phyloP scores from a whole-genome alignment of 1,284 basidiomycete species.

The Marasmius tenuissimus region DNA sequence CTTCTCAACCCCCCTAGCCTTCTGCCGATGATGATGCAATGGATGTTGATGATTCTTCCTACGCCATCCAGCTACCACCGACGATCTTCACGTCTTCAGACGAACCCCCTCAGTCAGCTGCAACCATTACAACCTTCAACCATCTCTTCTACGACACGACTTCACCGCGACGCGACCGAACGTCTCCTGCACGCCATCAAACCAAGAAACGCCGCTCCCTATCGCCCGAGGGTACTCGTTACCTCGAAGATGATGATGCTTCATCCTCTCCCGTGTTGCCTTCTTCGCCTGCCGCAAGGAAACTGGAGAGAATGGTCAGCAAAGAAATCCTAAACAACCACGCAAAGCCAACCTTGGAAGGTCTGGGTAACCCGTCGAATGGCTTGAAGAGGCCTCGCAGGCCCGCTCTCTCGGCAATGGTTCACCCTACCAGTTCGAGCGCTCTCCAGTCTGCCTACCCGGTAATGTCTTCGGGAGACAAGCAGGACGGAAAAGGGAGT shows the following conservation, averaged over 20 bases:
- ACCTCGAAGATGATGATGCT: conserved; percentile 34
- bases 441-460: conserved; percentile 44
- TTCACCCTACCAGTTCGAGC: conserved; percentile 41
- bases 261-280: conserved; percentile 59
- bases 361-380: conserved; percentile 56
- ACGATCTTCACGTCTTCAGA: conserved; percentile 35
- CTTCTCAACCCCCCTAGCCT: conserved; percentile 13
- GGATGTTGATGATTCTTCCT: conserved; percentile 65
- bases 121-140: conserved; percentile 52
- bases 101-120: conserved; percentile 44
- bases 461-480: conserved; percentile 26
- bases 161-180: conserved; percentile 46
- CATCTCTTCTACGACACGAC: conserved; percentile 60
- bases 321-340: conserved; percentile 42
- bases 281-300: conserved; percentile 65
- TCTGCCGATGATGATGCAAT: conserved; percentile 64
- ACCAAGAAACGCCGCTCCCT: conserved; percentile 68
- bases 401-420: conserved; percentile 65
- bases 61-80: conserved; percentile 25
- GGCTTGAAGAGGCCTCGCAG: conserved; percentile 59
- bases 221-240: conserved; percentile 55
- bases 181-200: conserved; percentile 42
- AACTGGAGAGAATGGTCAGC: conserved; percentile 59
- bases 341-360: conserved; percentile 57
- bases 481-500: conserved; percentile 15